phyloP scores from a whole-genome alignment of 2,329 filamentous ascomycete species.

The Chaetomium sp. region DNA sequence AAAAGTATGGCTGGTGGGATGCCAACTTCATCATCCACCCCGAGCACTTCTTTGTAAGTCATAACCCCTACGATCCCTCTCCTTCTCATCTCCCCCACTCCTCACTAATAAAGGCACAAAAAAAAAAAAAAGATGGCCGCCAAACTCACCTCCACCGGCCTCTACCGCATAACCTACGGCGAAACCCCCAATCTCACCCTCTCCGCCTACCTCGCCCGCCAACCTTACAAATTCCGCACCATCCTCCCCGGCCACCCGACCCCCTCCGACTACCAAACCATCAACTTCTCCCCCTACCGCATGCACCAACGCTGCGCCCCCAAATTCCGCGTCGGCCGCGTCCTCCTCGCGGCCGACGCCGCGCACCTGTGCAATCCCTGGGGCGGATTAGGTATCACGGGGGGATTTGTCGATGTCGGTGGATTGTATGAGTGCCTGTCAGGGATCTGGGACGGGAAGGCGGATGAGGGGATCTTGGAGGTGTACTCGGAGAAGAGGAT shows the following conservation, averaged over 20 bases:
- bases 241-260: conserved; percentile 56
- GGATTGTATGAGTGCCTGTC: conserved; percentile 54
- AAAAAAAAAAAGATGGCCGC: conserved; percentile 47
- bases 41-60: conserved; percentile 45
- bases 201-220: conserved; percentile 48
- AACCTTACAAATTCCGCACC: conserved; percentile 47
- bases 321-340: conserved; percentile 49
- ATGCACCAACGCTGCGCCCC: conserved; percentile 56
- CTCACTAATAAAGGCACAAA: background rate
- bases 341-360: conserved; percentile 54
- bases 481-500: conserved; percentile 41
- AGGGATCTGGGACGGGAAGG: conserved; percentile 38
- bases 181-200: conserved; percentile 46
- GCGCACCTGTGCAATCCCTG: conserved; percentile 51
- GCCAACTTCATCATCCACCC: conserved; percentile 57
- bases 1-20: conserved; percentile 47
- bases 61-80: background rate
- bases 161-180: conserved; percentile 60
- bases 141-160: conserved; percentile 49
- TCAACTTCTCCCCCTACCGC: conserved; percentile 53
- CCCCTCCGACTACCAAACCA: conserved; percentile 49
- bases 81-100: background rate
- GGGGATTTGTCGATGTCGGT: conserved; percentile 58
- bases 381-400: conserved; percentile 57
- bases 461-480: conserved; percentile 39